A percentile compares a stretch with the other conserved stretches of the same genome.
These are phyloP conservation scores for Annulohypoxylon bovei DNA, from an alignment of 495 filamentous ascomycete genomes.

Conservation along the genomic window DNA sequence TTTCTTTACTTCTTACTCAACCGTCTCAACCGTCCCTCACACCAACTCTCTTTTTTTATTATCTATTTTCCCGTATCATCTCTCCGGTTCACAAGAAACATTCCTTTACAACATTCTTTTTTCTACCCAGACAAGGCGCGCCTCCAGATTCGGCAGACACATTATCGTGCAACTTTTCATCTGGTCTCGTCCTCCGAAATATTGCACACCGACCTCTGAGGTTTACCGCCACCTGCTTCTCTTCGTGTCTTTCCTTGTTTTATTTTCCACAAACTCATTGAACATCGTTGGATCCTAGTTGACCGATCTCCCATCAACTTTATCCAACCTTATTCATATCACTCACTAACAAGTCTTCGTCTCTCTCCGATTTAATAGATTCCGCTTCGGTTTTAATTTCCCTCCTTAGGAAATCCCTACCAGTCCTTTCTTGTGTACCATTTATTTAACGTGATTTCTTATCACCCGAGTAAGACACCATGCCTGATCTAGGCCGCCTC, in stretches of 20 bases:
- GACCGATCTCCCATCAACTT: neutral
- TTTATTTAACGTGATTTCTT: conserved; percentile 7
- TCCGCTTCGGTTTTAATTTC: neutral
- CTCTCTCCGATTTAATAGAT: neutral
- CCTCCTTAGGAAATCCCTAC: neutral
- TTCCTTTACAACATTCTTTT: conserved; percentile 24
- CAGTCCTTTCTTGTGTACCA: conserved; percentile 2
- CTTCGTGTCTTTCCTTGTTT: conserved; percentile 14
- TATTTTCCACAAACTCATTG: neutral
- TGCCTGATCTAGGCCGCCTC: conserved; percentile 10
- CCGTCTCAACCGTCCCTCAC: neutral
- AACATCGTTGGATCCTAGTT: conserved; percentile 13
- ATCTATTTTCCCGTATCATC: neutral
- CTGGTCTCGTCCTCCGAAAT: conserved; percentile 23
- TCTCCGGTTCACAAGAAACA: neutral
- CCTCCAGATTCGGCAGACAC: conserved; percentile 26
- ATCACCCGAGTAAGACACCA: conserved; percentile 19
- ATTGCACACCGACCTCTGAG: neutral
- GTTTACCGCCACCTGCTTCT: neutral
- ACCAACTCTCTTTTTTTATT: neutral
- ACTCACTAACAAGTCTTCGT: neutral
- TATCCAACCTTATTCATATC: conserved; percentile 2
- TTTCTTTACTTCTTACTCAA: neutral
- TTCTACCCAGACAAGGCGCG: conserved; percentile 12
- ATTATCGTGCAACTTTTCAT: conserved; percentile 31